Percentiles rank a stretch among this genome's conserved stretches.
Conservation (phyloP, 768 basidiomycete genomes). For the Termitomyces sp. region DNA sequence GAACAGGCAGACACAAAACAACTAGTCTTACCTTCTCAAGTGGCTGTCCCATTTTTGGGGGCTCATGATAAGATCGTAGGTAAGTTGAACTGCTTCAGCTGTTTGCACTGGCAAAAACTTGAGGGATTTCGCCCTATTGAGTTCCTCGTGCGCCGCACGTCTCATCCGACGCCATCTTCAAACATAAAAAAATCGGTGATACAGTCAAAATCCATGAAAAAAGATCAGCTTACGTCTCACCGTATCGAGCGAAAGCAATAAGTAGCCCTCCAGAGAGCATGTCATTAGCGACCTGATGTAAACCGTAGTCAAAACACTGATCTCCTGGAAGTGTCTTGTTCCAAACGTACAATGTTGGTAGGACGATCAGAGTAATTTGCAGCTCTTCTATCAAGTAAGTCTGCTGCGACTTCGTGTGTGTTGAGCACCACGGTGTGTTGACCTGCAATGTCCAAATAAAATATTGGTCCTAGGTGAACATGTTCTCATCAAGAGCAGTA, state of each 20-base stretch:
- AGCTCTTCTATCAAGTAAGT: background rate
- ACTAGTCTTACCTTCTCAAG: background rate
- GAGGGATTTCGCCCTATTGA: constrained; percentile 17
- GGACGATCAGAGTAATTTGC: background rate
- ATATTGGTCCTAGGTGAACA: background rate
- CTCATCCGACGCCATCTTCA: background rate
- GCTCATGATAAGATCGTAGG: constrained; percentile 21
- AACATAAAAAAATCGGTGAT: background rate
- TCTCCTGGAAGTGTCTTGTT: background rate
- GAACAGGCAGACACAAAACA: background rate
- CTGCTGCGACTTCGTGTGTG: background rate
- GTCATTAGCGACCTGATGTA: background rate
- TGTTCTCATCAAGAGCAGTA: background rate
- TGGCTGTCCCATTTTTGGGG: background rate
- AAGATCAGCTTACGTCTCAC: background rate
- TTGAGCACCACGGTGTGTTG: background rate
- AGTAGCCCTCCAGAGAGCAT: background rate
- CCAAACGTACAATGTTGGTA: background rate
- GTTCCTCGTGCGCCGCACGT: constrained; percentile 25
- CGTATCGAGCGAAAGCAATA: background rate
- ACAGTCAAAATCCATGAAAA: background rate
- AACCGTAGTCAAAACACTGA: background rate
- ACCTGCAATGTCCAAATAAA: background rate
- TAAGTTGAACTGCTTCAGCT: constrained; percentile 24
- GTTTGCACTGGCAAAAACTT: constrained; percentile 20